These are phyloP conservation scores for Rubia balearica DNA, from an alignment of 305 asterid species.

Conservation along the genomic window DNA sequence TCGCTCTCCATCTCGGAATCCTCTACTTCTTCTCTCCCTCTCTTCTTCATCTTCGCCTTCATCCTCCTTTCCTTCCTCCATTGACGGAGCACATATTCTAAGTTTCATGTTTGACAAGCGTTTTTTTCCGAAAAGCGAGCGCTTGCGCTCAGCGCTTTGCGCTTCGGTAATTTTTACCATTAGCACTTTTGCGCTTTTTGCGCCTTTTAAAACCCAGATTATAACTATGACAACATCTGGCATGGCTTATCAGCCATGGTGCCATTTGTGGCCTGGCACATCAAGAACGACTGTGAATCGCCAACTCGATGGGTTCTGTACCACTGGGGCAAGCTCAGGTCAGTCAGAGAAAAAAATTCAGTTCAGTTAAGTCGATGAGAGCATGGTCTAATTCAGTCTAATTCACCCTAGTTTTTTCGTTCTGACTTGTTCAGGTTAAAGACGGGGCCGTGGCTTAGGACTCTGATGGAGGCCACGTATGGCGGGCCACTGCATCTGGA, in stretches of 20 bases:
- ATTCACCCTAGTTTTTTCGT: not conserved
- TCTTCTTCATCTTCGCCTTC: slow-evolving; percentile 64
- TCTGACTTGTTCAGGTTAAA: slow-evolving; percentile 18
- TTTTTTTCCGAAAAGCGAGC: too few relatives aligned
- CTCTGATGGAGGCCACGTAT: slow-evolving; percentile 41
- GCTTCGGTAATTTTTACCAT: too few relatives aligned
- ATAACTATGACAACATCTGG: slow-evolving; percentile 64
- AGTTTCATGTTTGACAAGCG: too few relatives aligned
- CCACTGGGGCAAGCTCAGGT: slow-evolving; percentile 58
- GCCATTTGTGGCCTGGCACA: slow-evolving; percentile 57
- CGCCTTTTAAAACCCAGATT: too few relatives aligned
- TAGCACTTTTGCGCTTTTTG: too few relatives aligned
- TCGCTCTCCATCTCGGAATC: slow-evolving; percentile 33
- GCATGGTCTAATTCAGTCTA: not conserved
- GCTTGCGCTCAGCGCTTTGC: too few relatives aligned
- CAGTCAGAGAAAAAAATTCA: not conserved
- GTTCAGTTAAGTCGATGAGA: too few relatives aligned
- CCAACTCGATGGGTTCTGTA: slow-evolving; percentile 50
- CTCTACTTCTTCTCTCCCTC: slow-evolving; percentile 38
- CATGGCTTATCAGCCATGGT: slow-evolving; percentile 53
- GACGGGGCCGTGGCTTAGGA: slow-evolving; percentile 51
- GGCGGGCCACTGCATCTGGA: slow-evolving; percentile 33
- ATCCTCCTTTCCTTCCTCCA: slow-evolving; percentile 66
- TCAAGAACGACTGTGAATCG: slow-evolving; percentile 22
- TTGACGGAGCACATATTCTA: too few relatives aligned